Base-by-base conservation (phyloP, 78 protist genomes). In the Creolimax fragrantissima region DNA sequence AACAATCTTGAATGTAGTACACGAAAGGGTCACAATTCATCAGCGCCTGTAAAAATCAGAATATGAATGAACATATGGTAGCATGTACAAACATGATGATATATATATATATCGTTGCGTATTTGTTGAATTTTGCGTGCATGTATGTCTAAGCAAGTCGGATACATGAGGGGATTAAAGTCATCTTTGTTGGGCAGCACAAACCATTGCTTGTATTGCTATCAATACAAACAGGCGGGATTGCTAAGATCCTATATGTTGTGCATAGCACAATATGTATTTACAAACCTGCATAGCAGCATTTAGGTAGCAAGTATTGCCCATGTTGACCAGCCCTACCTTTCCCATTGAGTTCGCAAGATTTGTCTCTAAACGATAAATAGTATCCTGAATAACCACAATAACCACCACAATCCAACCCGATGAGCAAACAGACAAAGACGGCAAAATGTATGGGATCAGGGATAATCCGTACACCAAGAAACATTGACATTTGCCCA, bases 241-340 rank as follows among this genome's bases (percentile, higher is more conserved):
- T n/a, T n/a, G n/a, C n/a, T n/a, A n/a, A n/a, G n/a, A n/a, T n/a
- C n/a, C n/a, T n/a, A n/a, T n/a, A n/a, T n/a, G n/a, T n/a, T n/a
- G n/a, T n/a, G n/a, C n/a, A n/a, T n/a, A n/a, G n/a, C n/a, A n/a
- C n/a, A n/a, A n/a, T n/a, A n/a, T n/a, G n/a, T n/a, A n/a, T n/a
- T n/a, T n/a, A 58, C 39, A 1, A 32, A 58, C 74, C 74, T 58
- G 74, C 74, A 97, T 92, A 6, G 92, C 91, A 41, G 96, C 90
- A 89, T 95, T 96, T 97, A 97, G 95, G 91, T 93, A 97, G 89
- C 98, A 97, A 7, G 96, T 97, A 92, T 97, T 97, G 43, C 99
- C 99, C 45, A 97, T 92, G 88, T 97, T 97, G 24, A 37, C 24
- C 41, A 97, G 89, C 35, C 88, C 88, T 37, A 84, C 88, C 74